phyloP scores from a whole-genome alignment of 2,329 filamentous ascomycete species.

The Botrytis hyacinthi region DNA sequence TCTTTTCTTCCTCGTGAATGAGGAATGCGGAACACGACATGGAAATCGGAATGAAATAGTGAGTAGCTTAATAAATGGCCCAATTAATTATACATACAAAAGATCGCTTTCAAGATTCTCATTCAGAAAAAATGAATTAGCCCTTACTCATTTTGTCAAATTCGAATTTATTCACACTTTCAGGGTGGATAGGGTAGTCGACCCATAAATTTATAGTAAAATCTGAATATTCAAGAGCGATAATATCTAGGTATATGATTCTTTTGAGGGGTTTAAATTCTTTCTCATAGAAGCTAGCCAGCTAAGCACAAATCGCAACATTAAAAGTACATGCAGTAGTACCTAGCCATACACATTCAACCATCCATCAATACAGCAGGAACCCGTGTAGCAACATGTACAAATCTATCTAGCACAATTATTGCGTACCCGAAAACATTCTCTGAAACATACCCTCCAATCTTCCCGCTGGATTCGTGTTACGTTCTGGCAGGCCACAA shows the following conservation, averaged over 20 bases:
- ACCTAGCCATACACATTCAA: neutral
- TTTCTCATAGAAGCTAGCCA: neutral
- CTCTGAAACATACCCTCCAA: neutral
- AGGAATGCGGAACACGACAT: neutral
- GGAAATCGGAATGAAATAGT: neutral
- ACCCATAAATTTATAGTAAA: neutral
- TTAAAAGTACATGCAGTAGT: neutral
- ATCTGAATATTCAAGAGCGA: neutral
- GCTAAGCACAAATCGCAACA: neutral
- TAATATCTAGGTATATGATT: neutral
- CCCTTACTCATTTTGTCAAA: neutral
- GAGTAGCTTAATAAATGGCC: constrained; percentile 1
- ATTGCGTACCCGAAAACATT: neutral
- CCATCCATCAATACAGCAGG: neutral
- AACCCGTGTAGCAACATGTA: neutral
- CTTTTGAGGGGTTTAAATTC: neutral
- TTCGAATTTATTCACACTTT: neutral
- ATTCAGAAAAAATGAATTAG: neutral
- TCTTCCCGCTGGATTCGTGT: neutral
- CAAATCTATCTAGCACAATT: neutral
- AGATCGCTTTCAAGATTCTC: neutral
- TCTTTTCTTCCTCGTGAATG: neutral
- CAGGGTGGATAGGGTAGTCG: neutral
- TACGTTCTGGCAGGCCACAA: constrained; percentile 27
- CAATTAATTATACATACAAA: constrained; percentile 1